Conservation (phyloP, 257 asterid genomes). For the Anisodus acutangulus region DNA sequence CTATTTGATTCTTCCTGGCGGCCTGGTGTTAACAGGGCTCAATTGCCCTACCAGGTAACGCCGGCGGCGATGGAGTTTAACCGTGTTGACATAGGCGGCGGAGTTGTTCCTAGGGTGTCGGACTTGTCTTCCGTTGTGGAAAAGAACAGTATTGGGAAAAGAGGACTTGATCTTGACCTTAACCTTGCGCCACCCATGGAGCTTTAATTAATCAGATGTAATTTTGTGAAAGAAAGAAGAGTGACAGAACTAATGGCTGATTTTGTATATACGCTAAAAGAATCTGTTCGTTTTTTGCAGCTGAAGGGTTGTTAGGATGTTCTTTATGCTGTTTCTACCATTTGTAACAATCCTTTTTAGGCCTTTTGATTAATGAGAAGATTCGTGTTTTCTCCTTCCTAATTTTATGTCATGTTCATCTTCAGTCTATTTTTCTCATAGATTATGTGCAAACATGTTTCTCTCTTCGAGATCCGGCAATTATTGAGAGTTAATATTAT, state of each 20-base stretch:
- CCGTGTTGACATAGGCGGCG: slow-evolving; percentile 31
- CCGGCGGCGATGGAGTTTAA: slow-evolving; percentile 43
- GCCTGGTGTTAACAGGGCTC: slow-evolving; percentile 25
- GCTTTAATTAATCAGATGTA: slow-evolving; percentile 23
- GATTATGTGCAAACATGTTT: neutral
- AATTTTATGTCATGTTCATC: neutral
- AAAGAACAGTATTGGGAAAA: slow-evolving; percentile 58
- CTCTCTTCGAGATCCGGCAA: neutral
- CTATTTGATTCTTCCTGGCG: slow-evolving; percentile 38
- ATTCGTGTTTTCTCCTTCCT: slow-evolving; percentile 31
- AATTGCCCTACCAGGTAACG: slow-evolving; percentile 19
- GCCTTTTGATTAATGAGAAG: neutral
- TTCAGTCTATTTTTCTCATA: slow-evolving; percentile 17
- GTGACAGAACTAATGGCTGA: slow-evolving; percentile 46
- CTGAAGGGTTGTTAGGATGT: slow-evolving; percentile 33
- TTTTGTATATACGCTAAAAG: slow-evolving; percentile 45
- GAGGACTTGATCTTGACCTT: slow-evolving; percentile 74
- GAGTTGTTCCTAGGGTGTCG: slow-evolving; percentile 55
- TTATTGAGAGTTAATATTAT: neutral
- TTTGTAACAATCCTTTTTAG: slow-evolving; percentile 23
- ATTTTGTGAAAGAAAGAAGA: neutral
- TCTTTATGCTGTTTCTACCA: slow-evolving; percentile 48
- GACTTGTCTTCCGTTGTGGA: slow-evolving; percentile 88
- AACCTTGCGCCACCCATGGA: slow-evolving; percentile 78
- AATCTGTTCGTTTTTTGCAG: slow-evolving; percentile 39